Conservation (phyloP, 345 rosid species). For the Salix brachista region DNA sequence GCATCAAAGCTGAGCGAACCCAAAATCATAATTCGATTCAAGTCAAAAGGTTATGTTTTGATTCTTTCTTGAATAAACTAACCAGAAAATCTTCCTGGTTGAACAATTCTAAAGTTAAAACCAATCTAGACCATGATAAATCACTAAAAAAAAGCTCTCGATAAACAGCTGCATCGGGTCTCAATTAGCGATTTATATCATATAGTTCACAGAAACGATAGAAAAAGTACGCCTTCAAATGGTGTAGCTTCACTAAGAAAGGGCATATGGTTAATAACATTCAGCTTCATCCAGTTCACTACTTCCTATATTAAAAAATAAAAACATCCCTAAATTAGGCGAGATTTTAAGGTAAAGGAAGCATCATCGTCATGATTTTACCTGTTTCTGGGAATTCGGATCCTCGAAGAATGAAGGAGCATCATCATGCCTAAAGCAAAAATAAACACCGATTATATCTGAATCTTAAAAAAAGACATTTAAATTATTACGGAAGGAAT, state of each 20-base stretch:
- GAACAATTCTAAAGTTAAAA: neutral
- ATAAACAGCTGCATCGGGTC: neutral
- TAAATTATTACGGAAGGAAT: neutral
- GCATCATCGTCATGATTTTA: slow-evolving; percentile 4
- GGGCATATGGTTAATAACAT: neutral
- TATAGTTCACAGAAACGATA: neutral
- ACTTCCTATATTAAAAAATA: neutral
- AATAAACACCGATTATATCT: neutral
- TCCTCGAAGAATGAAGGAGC: slow-evolving; percentile 63
- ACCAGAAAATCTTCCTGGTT: neutral
- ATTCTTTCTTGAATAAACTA: neutral
- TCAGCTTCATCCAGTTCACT: neutral
- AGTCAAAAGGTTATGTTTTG: neutral
- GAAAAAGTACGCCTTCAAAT: neutral
- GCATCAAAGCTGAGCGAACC: neutral
- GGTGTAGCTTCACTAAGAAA: neutral
- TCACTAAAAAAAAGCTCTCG: neutral
- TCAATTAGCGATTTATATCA: neutral
- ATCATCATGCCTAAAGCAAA: slow-evolving; percentile 50
- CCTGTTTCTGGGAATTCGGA: slow-evolving; percentile 74
- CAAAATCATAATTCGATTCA: neutral
- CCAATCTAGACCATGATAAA: neutral
- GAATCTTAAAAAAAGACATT: neutral
- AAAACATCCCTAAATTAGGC: neutral
- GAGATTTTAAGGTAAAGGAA: neutral